Evolutionary conservation across 2,329 filamentous ascomycete genomes (phyloP), one percentile per base, ranked within the genome.

Genomic region (Aspergillus sergii): DNA sequence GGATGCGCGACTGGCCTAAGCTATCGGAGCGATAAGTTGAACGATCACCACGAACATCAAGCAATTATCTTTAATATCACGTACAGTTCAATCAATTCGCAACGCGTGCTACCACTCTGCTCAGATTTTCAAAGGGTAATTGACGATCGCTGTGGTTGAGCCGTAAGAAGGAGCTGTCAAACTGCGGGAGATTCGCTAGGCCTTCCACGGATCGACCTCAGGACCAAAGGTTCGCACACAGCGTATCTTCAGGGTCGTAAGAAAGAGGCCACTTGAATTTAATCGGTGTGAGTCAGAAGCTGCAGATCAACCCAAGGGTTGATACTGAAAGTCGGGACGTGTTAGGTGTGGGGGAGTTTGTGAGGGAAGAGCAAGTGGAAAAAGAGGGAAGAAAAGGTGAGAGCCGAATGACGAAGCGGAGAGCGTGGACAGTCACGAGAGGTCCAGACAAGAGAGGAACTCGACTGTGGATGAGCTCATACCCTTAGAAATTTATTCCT

Each of bases 141-240:
- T 60, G 59, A 62, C 34, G 62, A 67, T 68, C 64, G 62, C 45
- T 63, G 54, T 68, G 70, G 69, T 64, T 66, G 70, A 74, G 71
- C 72, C 71, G 71, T 59, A 64, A 64, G 63, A 63, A 64, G 62
- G 32, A 71, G 73, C 71, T 71, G 71, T 74, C 72, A 72, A 72
- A 72, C 60, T 69, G 71, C 73, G 73, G 73, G 72, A 75, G 73
- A 75, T 73, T 71, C 61, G 62, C 72, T 72, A 67, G 62, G 64
- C 43, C 62, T 73, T 70, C 73, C 73, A 75, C 72, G 73, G 73
- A 67, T 74, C 71, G 51, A 32, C 46, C 41, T 50, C 63, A 68
- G 65, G 62, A 66, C 68, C 68, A 66, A 65, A 67, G 65, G 66
- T 69, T 68, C 69, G 61, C 62, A 48, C 16, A 61, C 57, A 64